These are phyloP conservation scores for Ascochyta viciae-villosae DNA, from an alignment of 2,329 filamentous ascomycete species.

Conservation along the genomic window DNA sequence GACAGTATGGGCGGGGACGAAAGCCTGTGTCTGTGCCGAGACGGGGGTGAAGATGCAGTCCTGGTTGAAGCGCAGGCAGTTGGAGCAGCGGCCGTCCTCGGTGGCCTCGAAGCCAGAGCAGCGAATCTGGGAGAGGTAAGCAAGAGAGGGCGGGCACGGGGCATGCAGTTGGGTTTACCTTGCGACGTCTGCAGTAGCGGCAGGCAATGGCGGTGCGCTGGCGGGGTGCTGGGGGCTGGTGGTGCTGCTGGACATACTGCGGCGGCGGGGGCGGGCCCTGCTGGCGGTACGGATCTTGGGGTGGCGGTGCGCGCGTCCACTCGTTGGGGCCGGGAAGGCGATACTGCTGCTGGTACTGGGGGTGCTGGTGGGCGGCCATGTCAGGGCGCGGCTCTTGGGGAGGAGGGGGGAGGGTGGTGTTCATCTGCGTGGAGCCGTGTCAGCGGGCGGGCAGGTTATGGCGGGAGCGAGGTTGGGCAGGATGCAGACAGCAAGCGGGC, in stretches of 20 bases:
- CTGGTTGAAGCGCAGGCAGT: conserved; percentile 76
- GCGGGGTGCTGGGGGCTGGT: conserved; percentile 60
- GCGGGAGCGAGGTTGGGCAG: conserved; percentile 5
- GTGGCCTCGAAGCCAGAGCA: conserved; percentile 78
- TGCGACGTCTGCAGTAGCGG: conserved; percentile 65
- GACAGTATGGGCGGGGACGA: conserved; percentile 74
- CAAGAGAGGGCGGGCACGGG: neutral
- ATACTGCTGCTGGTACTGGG: conserved; percentile 54
- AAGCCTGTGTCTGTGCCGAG: conserved; percentile 75
- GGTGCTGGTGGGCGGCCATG: conserved; percentile 56
- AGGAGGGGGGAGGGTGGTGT: conserved; percentile 41
- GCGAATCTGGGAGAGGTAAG: conserved; percentile 65
- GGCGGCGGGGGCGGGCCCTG: conserved; percentile 49
- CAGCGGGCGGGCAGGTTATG: conserved; percentile 22
- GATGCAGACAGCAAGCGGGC: neutral
- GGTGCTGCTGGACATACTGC: conserved; percentile 46
- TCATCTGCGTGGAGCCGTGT: conserved; percentile 40
- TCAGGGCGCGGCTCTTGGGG: conserved; percentile 50
- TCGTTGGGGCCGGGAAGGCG: conserved; percentile 56
- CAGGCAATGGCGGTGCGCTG: conserved; percentile 68
- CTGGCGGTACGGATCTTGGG: conserved; percentile 49
- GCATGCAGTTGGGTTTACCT: conserved; percentile 52
- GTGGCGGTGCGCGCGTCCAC: conserved; percentile 53
- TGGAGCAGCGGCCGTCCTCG: conserved; percentile 74
- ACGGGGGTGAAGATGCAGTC: conserved; percentile 81